Evolutionary conservation across 352 stramenopile species (phyloP).

Genomic region (Globisporangium okanoganense): DNA sequence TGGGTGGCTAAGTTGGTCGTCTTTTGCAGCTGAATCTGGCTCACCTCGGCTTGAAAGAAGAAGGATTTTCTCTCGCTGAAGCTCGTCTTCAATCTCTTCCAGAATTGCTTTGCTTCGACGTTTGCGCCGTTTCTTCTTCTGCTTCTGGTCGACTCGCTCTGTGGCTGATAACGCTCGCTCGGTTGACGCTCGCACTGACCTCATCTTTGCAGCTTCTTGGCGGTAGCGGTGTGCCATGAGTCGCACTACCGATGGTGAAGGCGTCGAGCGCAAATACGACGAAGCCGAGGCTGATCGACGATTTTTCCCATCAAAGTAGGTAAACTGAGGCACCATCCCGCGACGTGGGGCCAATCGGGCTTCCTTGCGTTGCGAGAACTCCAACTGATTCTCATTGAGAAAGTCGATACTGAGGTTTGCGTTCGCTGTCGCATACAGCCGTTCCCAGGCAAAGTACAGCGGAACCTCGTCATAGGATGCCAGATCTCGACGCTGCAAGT

Average conservation of each 20-base stretch:
- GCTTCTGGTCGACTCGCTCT: neutral
- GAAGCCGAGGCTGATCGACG: slow-evolving; percentile 28
- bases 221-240: slow-evolving; percentile 34
- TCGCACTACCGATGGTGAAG: slow-evolving; percentile 24
- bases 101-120: slow-evolving; percentile 14
- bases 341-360: slow-evolving; percentile 29
- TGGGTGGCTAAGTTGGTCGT: slow-evolving; percentile 3
- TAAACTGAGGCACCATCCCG: slow-evolving; percentile 25
- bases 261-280: slow-evolving; percentile 29
- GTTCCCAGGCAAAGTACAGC: slow-evolving; percentile 54
- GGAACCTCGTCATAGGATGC: slow-evolving; percentile 44
- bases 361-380: slow-evolving; percentile 29
- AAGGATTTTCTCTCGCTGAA: neutral
- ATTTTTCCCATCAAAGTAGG: slow-evolving; percentile 24
- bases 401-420: slow-evolving; percentile 45
- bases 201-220: slow-evolving; percentile 27
- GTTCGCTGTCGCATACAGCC: slow-evolving; percentile 41
- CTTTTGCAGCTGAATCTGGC: neutral
- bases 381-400: slow-evolving; percentile 25
- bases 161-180: neutral
- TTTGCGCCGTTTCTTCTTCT: slow-evolving; percentile 1
- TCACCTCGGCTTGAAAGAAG: neutral
- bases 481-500: slow-evolving; percentile 36
- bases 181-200: neutral
- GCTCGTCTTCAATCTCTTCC: slow-evolving; percentile 16